A percentile compares a stretch with the other conserved stretches of the same genome.
phyloP scores from a whole-genome alignment of 108 stramenopile species.

The Stephanodiscus minutulus region DNA sequence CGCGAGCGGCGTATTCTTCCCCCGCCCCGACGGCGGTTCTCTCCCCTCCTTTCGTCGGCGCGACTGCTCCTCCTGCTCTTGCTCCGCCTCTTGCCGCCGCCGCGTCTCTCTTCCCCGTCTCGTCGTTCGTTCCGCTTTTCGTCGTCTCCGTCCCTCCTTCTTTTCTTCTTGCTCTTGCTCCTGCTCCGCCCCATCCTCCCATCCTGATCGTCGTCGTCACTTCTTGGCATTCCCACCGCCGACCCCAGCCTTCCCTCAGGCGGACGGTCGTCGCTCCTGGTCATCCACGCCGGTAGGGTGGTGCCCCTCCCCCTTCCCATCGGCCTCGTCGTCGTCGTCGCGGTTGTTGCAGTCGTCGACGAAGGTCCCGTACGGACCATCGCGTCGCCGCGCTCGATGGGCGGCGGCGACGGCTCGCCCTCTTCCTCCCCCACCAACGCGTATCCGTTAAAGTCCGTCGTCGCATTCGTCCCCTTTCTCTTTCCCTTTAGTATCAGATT shows the following conservation, averaged over 20 bases:
- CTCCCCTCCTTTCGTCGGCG: not conserved
- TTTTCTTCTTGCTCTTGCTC: not conserved
- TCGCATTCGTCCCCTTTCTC: not conserved
- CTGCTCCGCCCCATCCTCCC: not conserved
- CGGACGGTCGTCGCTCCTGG: slow-evolving; percentile 18
- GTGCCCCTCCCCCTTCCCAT: slow-evolving; percentile 67
- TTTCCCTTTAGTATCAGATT: slow-evolving; percentile 40
- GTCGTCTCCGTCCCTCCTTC: not conserved
- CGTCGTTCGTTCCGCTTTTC: slow-evolving; percentile 20
- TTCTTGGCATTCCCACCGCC: slow-evolving; percentile 2
- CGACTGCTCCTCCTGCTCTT: not conserved
- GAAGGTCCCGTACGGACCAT: not conserved
- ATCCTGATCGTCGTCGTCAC: not conserved
- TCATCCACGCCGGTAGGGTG: slow-evolving; percentile 75
- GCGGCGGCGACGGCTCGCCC: slow-evolving; percentile 41
- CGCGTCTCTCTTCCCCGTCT: slow-evolving; percentile 1
- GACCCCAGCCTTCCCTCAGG: slow-evolving; percentile 23
- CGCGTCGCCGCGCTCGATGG: not conserved
- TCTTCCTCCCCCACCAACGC: slow-evolving; percentile 70
- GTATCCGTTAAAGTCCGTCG: slow-evolving; percentile 57
- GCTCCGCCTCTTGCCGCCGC: slow-evolving; percentile 1
- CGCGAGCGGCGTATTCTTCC: not conserved
- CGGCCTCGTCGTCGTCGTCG: slow-evolving; percentile 17
- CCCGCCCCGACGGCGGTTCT: not conserved
- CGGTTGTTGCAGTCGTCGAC: not conserved